Percentiles rank a stretch among this genome's conserved stretches.
Conservation (phyloP, 164 flowering plant species). For the Vitis riparia region DNA sequence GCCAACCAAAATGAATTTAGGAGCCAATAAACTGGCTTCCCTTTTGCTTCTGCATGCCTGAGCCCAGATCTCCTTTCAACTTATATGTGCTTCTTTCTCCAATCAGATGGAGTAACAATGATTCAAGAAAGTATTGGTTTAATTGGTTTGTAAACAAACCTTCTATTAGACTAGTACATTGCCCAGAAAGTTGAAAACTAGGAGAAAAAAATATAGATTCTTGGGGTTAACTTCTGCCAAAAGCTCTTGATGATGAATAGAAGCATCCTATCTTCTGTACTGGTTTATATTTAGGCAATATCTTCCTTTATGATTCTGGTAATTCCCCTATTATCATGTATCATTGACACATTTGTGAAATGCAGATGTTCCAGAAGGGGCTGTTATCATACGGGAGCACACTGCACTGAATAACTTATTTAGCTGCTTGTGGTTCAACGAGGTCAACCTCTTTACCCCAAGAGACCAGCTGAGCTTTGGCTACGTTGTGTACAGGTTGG, state of each 20-base stretch:
- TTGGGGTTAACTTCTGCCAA: neutral
- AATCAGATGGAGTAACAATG: neutral
- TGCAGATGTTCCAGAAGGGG: constrained; percentile 99
- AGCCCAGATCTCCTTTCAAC: neutral
- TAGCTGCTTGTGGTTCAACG: constrained; percentile 98
- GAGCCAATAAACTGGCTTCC: neutral
- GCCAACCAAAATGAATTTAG: neutral
- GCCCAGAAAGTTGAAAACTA: neutral
- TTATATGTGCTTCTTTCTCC: too few relatives aligned
- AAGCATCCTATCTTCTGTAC: too few relatives aligned
- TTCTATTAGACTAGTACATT: neutral
- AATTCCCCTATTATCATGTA: neutral
- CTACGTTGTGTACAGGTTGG: constrained; percentile 80
- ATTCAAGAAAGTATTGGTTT: neutral
- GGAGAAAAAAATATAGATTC: neutral
- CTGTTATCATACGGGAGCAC: constrained; percentile 86
- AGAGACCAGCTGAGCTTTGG: constrained; percentile 99
- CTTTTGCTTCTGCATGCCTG: neutral
- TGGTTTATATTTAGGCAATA: too few relatives aligned
- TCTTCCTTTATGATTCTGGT: neutral
- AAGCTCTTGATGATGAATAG: neutral
- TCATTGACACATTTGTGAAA: neutral
- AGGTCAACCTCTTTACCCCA: constrained; percentile 94
- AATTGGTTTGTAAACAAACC: neutral
- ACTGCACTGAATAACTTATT: constrained; percentile 77